phyloP scores from a whole-genome alignment of 129 eudicot species.

The Sambucus nigra region DNA sequence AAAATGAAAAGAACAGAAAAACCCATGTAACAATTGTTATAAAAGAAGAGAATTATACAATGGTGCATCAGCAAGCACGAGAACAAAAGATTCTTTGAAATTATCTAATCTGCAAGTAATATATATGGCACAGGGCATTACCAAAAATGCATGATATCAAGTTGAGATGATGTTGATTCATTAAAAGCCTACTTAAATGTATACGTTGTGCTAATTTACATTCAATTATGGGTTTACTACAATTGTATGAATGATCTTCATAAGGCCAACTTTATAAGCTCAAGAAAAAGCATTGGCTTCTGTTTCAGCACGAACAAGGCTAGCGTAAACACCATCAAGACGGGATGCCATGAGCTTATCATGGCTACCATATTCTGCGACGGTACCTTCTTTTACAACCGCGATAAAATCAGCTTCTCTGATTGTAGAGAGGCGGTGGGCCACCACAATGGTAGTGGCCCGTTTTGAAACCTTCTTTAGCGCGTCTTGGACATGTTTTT shows the following conservation, averaged over 20 bases:
- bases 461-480: conserved; percentile 58
- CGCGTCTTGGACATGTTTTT: conserved; percentile 65
- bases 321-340: conserved; percentile 57
- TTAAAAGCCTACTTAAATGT: neutral
- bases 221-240: neutral
- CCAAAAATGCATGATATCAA: too few species aligned
- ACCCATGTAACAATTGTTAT: too few species aligned
- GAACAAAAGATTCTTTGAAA: too few species aligned
- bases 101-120: too few species aligned
- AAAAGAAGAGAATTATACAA: too few species aligned
- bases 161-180: neutral
- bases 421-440: conserved; percentile 80
- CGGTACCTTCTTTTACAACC: conserved; percentile 52
- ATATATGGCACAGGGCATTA: too few species aligned
- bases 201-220: neutral
- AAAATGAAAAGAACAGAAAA: too few species aligned
- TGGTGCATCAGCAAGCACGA: too few species aligned
- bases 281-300: conserved; percentile 78
- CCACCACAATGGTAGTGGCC: conserved; percentile 73
- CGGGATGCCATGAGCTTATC: conserved; percentile 58
- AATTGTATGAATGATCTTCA: neutral
- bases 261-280: conserved; percentile 2
- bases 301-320: conserved; percentile 67
- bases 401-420: conserved; percentile 66
- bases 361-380: conserved; percentile 69